Evolutionary conservation across 768 basidiomycete species (phyloP).

Genomic region (Lepiota venenata): DNA sequence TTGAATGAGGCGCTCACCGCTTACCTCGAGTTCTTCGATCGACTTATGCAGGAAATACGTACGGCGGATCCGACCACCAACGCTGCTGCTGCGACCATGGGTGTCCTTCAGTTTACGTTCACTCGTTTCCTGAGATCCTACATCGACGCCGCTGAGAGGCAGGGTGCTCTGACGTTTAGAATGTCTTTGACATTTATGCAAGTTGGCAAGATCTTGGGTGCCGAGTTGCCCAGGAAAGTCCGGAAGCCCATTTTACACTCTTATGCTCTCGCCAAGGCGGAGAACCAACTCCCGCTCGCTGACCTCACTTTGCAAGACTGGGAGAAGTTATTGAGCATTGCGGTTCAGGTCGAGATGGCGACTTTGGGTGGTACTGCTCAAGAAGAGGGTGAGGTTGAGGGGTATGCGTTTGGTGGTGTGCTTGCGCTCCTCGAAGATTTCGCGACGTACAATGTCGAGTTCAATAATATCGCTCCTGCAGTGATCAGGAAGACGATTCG

Average conservation of each 20-base stretch:
- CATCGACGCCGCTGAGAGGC: neutral
- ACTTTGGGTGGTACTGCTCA: neutral
- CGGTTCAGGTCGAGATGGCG: neutral
- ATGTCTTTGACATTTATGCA: neutral
- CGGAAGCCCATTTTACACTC: neutral
- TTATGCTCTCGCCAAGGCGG: neutral
- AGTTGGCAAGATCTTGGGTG: neutral
- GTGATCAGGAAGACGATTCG: constrained; percentile 8
- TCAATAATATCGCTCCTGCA: no score
- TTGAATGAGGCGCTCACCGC: no score
- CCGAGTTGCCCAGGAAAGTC: neutral
- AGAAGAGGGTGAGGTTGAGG: neutral
- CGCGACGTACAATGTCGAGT: no score
- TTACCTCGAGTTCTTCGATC: no score
- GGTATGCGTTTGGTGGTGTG: constrained; percentile 5
- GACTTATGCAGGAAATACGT: no score
- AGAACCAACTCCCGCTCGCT: neutral
- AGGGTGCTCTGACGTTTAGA: neutral
- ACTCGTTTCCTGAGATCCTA: neutral
- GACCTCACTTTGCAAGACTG: neutral
- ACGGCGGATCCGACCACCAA: no score
- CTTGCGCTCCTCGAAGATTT: constrained; percentile 2
- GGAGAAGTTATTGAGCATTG: constrained; percentile 4
- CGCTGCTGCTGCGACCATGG: no score
- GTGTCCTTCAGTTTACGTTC: no score